phyloP scores from a whole-genome alignment of 106 monocot genomes.

The Phalaenopsis aphrodite region DNA sequence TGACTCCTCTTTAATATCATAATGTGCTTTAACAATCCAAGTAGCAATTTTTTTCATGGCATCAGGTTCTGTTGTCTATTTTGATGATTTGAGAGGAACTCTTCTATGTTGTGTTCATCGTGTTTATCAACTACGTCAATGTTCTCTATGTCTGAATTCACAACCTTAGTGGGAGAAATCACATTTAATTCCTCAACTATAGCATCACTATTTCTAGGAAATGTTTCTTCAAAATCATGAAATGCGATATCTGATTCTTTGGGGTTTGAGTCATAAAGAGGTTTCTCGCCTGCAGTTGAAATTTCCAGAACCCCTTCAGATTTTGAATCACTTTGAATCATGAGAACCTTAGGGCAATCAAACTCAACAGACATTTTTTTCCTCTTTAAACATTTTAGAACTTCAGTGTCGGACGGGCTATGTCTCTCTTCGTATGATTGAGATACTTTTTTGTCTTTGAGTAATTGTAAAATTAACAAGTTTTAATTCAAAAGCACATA shows the following conservation, averaged over 20 bases:
- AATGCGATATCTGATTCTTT: not conserved
- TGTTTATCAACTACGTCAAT: not conserved
- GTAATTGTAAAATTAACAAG: not conserved
- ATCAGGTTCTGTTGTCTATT: not conserved
- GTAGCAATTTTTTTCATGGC: not conserved
- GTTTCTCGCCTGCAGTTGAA: not conserved
- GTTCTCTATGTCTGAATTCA: not conserved
- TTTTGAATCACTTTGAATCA: not conserved
- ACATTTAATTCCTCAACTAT: not conserved
- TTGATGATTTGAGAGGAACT: not conserved
- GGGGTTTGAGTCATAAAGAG: not conserved
- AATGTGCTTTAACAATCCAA: not conserved
- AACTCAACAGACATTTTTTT: not conserved
- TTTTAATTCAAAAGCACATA: not conserved
- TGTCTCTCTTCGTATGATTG: conserved; percentile 1
- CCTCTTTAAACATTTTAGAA: not conserved
- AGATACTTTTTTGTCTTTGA: conserved; percentile 3
- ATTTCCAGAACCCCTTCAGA: not conserved
- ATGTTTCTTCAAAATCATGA: conserved; percentile 2
- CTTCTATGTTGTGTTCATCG: not conserved
- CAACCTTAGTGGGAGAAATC: not conserved
- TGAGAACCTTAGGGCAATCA: not conserved
- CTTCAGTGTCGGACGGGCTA: not conserved
- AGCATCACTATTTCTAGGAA: not conserved
- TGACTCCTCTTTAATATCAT: not conserved